Conservation (phyloP, 2,329 filamentous ascomycete species). For the Colletotrichum camelliae region DNA sequence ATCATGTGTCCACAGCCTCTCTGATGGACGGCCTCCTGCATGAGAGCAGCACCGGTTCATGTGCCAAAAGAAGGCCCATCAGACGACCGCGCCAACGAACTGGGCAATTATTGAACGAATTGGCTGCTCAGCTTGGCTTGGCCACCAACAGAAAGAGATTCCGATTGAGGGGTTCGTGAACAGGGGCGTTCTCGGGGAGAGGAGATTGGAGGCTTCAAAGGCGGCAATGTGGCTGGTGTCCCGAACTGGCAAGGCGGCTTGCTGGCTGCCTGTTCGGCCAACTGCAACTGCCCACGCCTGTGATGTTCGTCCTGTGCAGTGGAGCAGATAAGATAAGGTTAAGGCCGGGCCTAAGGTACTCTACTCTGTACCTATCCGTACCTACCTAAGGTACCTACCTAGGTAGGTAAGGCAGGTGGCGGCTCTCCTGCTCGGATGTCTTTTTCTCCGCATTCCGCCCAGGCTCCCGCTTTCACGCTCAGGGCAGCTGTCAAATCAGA, state of each 20-base stretch:
- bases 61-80: not conserved
- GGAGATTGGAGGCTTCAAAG: not conserved
- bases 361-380: no score
- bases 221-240: not conserved
- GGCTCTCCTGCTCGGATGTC: not conserved
- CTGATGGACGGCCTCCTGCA: not conserved
- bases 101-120: not conserved
- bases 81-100: not conserved
- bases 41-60: not conserved
- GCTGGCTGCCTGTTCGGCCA: not conserved
- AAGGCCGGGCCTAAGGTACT: not conserved
- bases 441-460: constrained; percentile 15
- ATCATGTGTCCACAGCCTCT: not conserved
- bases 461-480: no score
- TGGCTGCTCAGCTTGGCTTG: not conserved
- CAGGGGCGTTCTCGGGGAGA: not conserved
- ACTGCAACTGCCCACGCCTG: not conserved
- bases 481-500: not conserved
- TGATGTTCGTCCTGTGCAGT: not conserved
- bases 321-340: constrained; percentile 14
- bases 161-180: not conserved
- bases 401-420: no score
- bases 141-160: not conserved
- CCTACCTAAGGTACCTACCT: no score
- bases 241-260: not conserved